Evolutionary conservation across 192 early-diverging fungal species (phyloP), one percentile per base, ranked within the genome.

Genomic region (Piromyces sp.): DNA sequence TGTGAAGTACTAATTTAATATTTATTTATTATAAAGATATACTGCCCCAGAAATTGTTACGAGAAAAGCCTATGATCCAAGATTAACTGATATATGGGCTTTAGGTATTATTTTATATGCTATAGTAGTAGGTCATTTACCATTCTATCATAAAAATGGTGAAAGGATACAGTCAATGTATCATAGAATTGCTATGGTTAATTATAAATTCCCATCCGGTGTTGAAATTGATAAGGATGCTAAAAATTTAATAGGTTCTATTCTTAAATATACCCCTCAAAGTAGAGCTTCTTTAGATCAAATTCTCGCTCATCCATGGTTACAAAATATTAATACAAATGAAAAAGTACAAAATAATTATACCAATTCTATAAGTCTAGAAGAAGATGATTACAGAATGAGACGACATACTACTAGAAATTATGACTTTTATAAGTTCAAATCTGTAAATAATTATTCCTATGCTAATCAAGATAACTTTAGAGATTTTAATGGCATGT

Each of bases 41-140:
- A 91, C 92, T 0, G 91, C 94, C 1, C 94, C 94, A 0, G 94
- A 94, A 81, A 86, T 94, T 79, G 87, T 94, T 51, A 84, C 87
- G 17, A 87, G 86, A 28, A 85, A 87, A 30, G 87, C 87, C 2
- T 94, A 94, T 79, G 93, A 94, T 82, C 93, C 92, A 14, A 85
- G 90, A 19, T 81, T 88, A 68, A 91, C 83, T 16, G 87, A 88
- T 80, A 80, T 86, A 7, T 88, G 87, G 87, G 84, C 87, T 28
- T 37, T 86, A 29, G 87, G 87, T 15, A 86, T 88, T 31, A 85
- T 88, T 30, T 81, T 87, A 29, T 87, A 87, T 80, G 83, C 87
- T 2, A 51, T 87, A 4, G 42, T 87, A n/a, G 87, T 87, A 3
- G 80, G 80, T 2, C 86, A 87, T 51, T 81, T 87, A 31, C 87